These are phyloP conservation scores for Vaccinium vitisidaea DNA, from an alignment of 148 eudicot species.

Conservation along the genomic window DNA sequence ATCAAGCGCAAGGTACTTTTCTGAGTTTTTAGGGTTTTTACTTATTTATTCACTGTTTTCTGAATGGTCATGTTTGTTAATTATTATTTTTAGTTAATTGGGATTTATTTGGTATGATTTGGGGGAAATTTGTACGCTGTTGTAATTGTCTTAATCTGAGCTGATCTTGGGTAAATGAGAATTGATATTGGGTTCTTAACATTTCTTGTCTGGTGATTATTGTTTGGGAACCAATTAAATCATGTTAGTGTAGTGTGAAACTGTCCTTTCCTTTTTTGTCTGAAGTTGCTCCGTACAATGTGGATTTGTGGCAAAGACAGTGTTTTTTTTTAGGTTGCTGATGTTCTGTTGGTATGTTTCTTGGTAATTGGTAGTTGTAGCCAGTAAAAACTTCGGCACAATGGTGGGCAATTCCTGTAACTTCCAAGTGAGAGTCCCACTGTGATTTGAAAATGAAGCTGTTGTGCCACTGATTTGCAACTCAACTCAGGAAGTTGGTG, in stretches of 20 bases:
- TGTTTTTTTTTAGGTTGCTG: not conserved
- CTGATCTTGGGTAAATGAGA: not conserved
- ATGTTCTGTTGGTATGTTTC: not conserved
- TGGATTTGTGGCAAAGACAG: not conserved
- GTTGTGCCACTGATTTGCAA: not conserved
- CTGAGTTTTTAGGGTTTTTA: conserved; percentile 1
- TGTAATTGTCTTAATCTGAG: not conserved
- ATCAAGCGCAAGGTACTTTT: conserved; percentile 83
- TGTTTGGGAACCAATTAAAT: not conserved
- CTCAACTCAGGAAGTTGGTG: not conserved
- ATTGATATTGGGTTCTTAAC: not conserved
- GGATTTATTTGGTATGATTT: not conserved
- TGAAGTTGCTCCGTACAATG: not conserved
- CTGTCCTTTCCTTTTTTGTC: not conserved
- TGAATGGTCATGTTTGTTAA: not conserved
- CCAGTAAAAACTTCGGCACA: not conserved
- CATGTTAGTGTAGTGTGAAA: not conserved
- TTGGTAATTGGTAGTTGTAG: not conserved
- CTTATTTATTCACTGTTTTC: not conserved
- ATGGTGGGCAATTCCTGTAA: not conserved
- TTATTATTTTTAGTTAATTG: not conserved
- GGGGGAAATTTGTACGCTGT: not conserved
- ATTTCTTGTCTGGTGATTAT: not conserved
- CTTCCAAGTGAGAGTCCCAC: not conserved
- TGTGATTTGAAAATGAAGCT: not conserved